Evolutionary conservation across 2,329 filamentous ascomycete species (phyloP), one percentile per base, ranked within the genome.

Genomic region (Didymella pomorum): DNA sequence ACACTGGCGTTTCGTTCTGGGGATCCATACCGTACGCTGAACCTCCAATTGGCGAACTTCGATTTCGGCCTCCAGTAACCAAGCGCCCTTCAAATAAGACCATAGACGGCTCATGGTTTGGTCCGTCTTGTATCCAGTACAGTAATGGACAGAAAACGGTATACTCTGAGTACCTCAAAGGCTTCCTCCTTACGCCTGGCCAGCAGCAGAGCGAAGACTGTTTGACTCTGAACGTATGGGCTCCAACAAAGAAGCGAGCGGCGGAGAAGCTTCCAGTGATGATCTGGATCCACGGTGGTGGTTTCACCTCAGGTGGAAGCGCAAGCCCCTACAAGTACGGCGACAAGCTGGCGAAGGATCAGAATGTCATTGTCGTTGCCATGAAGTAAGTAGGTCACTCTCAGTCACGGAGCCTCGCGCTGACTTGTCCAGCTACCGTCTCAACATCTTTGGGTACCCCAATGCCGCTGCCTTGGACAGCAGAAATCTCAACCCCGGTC

Each of bases 401-500:
- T n/a, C 31, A n/a, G 9, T n/a, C 16, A 6, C 8, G 6, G 16
- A n/a, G 2, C 3, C 6, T n/a, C 31, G 7, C 31, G 2, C 31
- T 35, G 16, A 35, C 16, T 8, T n/a, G 14, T 9, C 6, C 4
- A 35, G 31, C 16, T 35, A 35, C 5, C 31, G 31, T 7, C 31
- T 35, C 31, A 35, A 35, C 5, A 35, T 35, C 31, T 35, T 35
- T 11, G 31, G 16, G 6, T 35, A 35, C 16, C 31, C 31, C 14
- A 35, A 35, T 35, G 31, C 31, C 16, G 31, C 31, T n/a, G 16
- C 16, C 31, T 46, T 76, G 10, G 65, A 66, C 37, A 56, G 59
- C 11, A 65, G 69, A 23, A 72, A 78, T 37, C 50, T 77, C 5
- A 69, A 67, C 28, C 63, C 66, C 23, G 77, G 73, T n/a, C 56